phyloP scores from a whole-genome alignment of 2,329 filamentous ascomycete genomes.

The Hypoxylon sp. region DNA sequence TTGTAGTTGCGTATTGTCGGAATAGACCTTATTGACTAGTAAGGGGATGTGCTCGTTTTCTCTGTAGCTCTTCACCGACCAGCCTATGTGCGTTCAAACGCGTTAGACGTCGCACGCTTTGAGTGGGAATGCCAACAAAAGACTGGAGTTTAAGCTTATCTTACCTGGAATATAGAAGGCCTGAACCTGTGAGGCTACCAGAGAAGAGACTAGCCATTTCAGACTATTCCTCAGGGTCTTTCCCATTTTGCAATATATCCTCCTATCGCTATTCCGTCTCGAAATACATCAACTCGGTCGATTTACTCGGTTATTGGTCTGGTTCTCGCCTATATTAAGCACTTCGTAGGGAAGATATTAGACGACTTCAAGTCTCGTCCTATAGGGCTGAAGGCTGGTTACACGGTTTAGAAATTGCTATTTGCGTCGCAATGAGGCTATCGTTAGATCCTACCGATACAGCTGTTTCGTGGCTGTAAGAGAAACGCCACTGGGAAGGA shows the following conservation, averaged over 20 bases:
- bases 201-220: conserved; percentile 64
- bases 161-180: conserved; percentile 91
- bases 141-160: conserved; percentile 45
- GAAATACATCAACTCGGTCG: conserved; percentile 49
- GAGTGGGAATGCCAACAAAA: conserved; percentile 4
- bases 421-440: conserved; percentile 33
- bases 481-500: conserved; percentile 32
- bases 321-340: conserved; percentile 21
- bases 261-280: conserved; percentile 40
- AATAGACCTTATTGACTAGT: conserved; percentile 94
- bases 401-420: conserved; percentile 28
- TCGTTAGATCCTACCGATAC: conserved; percentile 29
- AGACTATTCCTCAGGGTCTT: conserved; percentile 48
- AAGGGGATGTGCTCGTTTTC: conserved; percentile 84
- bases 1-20: conserved; percentile 89
- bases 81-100: conserved; percentile 65
- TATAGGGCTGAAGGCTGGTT: conserved; percentile 15
- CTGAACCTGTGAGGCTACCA: conserved; percentile 65
- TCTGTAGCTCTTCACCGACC: conserved; percentile 85
- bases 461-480: conserved; percentile 33
- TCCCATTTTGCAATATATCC: conserved; percentile 47
- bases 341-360: neutral
- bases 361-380: conserved; percentile 5
- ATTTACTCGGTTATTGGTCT: conserved; percentile 17
- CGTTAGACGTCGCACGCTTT: conserved; percentile 42